These are phyloP conservation scores for Serendipita sp. DNA, from an alignment of 768 basidiomycete species.

Conservation along the genomic window DNA sequence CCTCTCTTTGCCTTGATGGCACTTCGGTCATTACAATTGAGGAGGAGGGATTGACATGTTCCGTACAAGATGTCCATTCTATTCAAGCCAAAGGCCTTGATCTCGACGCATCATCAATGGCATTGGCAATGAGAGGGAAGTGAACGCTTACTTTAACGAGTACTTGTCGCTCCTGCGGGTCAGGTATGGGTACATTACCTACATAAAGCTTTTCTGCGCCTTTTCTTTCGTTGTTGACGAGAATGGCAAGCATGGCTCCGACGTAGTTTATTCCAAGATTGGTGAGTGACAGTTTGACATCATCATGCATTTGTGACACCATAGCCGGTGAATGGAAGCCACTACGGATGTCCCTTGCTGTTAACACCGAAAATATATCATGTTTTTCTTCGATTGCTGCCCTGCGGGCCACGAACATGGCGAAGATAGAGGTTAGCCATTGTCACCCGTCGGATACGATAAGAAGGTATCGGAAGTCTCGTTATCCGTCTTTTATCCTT, in stretches of 20 bases:
- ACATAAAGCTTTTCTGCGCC: conserved; percentile 64
- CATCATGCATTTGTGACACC: no score
- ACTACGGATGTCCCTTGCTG: no score
- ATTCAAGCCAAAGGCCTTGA: conserved; percentile 78
- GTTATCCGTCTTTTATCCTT: no score
- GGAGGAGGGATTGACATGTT: conserved; percentile 26
- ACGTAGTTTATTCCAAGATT: no score
- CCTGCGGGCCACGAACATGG: no score
- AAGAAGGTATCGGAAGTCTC: no score
- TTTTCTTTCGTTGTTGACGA: conserved; percentile 62
- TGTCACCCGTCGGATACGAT: no score
- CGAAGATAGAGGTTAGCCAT: no score
- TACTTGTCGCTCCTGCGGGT: conserved; percentile 41
- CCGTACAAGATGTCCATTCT: conserved; percentile 71
- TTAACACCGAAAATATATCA: no score
- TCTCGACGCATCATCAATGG: conserved; percentile 24
- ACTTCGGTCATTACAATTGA: background rate
- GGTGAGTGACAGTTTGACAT: no score
- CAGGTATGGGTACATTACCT: conserved; percentile 52
- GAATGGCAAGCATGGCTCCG: conserved; percentile 55
- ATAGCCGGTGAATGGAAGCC: no score
- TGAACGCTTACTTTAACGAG: conserved; percentile 52
- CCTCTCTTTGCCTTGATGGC: conserved; percentile 17
- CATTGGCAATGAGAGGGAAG: background rate
- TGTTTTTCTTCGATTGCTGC: no score